These are phyloP conservation scores for Tephrocybe sp. DNA, from an alignment of 768 basidiomycete species.

Conservation along the genomic window DNA sequence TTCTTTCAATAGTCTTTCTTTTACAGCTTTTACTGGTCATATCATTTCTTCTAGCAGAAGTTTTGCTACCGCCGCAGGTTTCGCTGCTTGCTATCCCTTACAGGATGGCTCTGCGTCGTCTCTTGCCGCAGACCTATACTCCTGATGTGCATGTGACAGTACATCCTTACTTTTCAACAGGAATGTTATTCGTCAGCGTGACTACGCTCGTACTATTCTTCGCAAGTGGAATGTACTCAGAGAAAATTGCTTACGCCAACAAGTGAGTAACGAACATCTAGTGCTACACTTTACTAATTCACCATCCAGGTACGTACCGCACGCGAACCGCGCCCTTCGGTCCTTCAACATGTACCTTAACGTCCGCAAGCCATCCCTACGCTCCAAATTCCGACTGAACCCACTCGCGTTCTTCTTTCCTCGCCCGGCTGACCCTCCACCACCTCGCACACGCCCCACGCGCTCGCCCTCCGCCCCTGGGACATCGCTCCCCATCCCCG, in stretches of 20 bases:
- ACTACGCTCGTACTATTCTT: constrained; percentile 94
- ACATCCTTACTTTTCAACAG: constrained; percentile 77
- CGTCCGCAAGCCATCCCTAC: constrained; percentile 77
- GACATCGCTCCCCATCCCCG: constrained; percentile 57
- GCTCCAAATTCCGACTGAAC: constrained; percentile 56
- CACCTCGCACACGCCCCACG: constrained; percentile 22
- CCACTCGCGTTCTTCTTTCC: constrained; percentile 62
- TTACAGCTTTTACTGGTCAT: constrained; percentile 66
- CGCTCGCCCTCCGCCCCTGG: constrained; percentile 31
- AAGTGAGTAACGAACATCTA: constrained; percentile 75
- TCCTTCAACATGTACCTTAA: constrained; percentile 98
- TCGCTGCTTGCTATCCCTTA: constrained; percentile 69
- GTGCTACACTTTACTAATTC: too few species aligned
- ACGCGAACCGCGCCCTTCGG: constrained; percentile 89
- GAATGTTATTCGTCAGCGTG: constrained; percentile 82
- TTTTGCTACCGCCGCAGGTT: constrained; percentile 62
- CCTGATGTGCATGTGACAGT: constrained; percentile 43
- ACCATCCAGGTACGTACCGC: constrained; percentile 87
- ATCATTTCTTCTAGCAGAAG: constrained; percentile 71
- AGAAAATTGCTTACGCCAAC: constrained; percentile 96
- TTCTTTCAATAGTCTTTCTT: constrained; percentile 90
- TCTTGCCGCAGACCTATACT: constrained; percentile 53
- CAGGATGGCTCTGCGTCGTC: constrained; percentile 43
- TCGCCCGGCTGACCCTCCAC: constrained; percentile 31
- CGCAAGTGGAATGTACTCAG: constrained; percentile 93